These are phyloP conservation scores for Penicillium sp. DNA, from an alignment of 2,329 filamentous ascomycete genomes.

Conservation along the genomic window DNA sequence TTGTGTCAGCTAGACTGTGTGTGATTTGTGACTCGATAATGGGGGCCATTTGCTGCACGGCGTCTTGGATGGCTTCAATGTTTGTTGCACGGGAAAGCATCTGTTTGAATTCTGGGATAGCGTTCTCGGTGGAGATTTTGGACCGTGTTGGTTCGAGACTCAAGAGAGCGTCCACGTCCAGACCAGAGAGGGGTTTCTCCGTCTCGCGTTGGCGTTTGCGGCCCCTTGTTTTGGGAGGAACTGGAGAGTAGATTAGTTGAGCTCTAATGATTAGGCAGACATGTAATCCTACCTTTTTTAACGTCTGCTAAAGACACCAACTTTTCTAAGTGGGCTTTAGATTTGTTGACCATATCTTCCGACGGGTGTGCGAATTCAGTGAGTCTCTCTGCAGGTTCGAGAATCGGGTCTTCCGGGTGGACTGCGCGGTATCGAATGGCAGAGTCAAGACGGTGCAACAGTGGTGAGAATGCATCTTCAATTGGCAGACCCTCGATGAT, in stretches of 20 bases:
- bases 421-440: constrained; percentile 82
- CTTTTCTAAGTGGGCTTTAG: constrained; percentile 60
- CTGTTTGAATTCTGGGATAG: constrained; percentile 89
- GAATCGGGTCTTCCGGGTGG: constrained; percentile 66
- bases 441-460: constrained; percentile 85
- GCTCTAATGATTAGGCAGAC: background rate
- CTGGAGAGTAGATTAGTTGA: constrained; percentile 46
- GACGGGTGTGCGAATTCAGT: constrained; percentile 74
- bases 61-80: constrained; percentile 64
- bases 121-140: constrained; percentile 68
- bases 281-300: constrained; percentile 66
- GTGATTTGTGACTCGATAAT: constrained; percentile 71
- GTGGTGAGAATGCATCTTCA: constrained; percentile 80
- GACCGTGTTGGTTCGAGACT: constrained; percentile 52
- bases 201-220: constrained; percentile 67
- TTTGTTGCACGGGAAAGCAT: constrained; percentile 64
- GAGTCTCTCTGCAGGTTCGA: constrained; percentile 64
- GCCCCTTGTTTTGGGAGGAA: constrained; percentile 77
- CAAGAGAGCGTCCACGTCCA: constrained; percentile 84
- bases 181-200: constrained; percentile 82
- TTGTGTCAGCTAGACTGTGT: constrained; percentile 72
- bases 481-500: constrained; percentile 70
- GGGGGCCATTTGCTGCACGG: constrained; percentile 71
- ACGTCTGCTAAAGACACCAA: constrained; percentile 73
- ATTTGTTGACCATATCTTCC: constrained; percentile 62